Percentiles rank a stretch among this genome's conserved stretches.
These are phyloP conservation scores for Actinomortierella ambigua DNA, from an alignment of 371 early-diverging fungal species.

Conservation along the genomic window DNA sequence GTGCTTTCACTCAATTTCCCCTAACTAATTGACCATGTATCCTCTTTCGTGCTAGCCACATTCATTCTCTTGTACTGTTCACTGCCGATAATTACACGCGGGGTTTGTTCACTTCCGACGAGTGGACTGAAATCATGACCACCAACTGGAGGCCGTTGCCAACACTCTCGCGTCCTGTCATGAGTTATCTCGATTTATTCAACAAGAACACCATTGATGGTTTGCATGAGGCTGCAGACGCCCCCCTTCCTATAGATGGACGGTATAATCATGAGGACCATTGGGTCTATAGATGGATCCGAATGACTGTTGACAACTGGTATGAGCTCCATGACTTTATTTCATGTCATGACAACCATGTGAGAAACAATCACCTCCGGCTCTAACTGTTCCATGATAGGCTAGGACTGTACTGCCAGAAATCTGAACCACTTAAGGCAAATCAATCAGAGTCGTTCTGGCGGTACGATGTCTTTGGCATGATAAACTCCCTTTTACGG, in stretches of 20 bases:
- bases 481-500: slow-evolving; percentile 11
- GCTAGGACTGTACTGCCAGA: slow-evolving; percentile 11
- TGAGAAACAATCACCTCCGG: no score
- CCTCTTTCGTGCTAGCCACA: slow-evolving; percentile 1
- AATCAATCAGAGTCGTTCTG: slow-evolving; percentile 13
- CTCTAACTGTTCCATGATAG: no score
- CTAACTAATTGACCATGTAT: neutral
- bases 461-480: slow-evolving; percentile 15
- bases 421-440: slow-evolving; percentile 8
- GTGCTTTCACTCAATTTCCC: neutral
- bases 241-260: slow-evolving; percentile 5
- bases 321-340: slow-evolving; percentile 6
- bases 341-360: neutral
- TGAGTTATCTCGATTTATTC: slow-evolving; percentile 7
- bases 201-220: slow-evolving; percentile 13
- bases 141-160: slow-evolving; percentile 14
- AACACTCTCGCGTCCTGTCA: neutral
- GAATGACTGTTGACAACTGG: slow-evolving; percentile 12
- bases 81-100: slow-evolving; percentile 1
- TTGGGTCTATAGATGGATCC: slow-evolving; percentile 12
- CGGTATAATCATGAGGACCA: slow-evolving; percentile 5
- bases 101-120: slow-evolving; percentile 5
- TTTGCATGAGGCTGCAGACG: slow-evolving; percentile 11
- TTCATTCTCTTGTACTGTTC: slow-evolving; percentile 7
- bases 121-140: slow-evolving; percentile 6